phyloP scores from a whole-genome alignment of 257 asterid genomes.

The Solanum dulcamara region DNA sequence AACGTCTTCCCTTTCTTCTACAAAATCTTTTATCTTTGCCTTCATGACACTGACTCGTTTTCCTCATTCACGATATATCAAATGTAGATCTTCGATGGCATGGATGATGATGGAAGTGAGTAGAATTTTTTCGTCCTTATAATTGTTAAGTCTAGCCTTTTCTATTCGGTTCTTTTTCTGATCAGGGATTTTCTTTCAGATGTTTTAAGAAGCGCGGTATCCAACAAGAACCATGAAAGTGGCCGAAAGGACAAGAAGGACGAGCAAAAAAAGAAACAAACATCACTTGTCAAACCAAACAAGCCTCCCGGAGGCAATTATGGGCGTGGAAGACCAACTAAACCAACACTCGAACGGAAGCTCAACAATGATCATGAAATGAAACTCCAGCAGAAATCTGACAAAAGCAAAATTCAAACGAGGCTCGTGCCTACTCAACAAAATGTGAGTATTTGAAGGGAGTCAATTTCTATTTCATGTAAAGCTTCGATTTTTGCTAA shows the following conservation, averaged over 20 bases:
- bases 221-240: slow-evolving; percentile 43
- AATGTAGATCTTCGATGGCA: slow-evolving; percentile 76
- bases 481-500: neutral
- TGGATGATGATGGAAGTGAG: slow-evolving; percentile 97
- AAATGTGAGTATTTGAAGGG: slow-evolving; percentile 26
- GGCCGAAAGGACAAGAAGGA: slow-evolving; percentile 35
- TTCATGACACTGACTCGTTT: slow-evolving; percentile 5
- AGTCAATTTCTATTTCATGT: neutral
- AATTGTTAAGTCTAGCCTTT: slow-evolving; percentile 14
- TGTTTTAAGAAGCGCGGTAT: slow-evolving; percentile 54
- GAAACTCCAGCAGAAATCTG: slow-evolving; percentile 28
- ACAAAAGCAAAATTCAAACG: slow-evolving; percentile 21
- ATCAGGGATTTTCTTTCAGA: slow-evolving; percentile 46
- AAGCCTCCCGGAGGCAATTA: slow-evolving; percentile 20
- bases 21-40: neutral
- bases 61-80: slow-evolving; percentile 3
- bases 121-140: slow-evolving; percentile 16
- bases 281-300: slow-evolving; percentile 23
- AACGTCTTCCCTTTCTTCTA: neutral
- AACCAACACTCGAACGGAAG: slow-evolving; percentile 27
- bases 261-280: slow-evolving; percentile 26
- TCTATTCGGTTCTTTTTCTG: slow-evolving; percentile 32
- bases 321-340: slow-evolving; percentile 32
- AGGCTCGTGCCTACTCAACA: slow-evolving; percentile 32
- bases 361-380: slow-evolving; percentile 9